phyloP scores from a whole-genome alignment of 2,329 filamentous ascomycete genomes.

The Xylariaceae sp. region DNA sequence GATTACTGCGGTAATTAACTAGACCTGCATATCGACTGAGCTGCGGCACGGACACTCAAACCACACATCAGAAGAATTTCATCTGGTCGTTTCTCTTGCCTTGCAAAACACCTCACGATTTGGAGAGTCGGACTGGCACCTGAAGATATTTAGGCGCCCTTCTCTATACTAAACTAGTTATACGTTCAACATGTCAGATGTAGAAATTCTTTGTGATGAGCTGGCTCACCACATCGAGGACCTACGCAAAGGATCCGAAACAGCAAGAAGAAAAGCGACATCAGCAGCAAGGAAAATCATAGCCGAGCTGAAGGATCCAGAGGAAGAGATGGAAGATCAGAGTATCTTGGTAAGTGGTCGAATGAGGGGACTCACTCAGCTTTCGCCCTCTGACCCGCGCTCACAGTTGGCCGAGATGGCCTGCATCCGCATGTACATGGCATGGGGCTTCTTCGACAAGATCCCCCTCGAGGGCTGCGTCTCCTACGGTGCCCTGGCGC shows the following conservation, averaged over 20 bases:
- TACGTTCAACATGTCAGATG: neutral
- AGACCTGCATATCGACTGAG: no score
- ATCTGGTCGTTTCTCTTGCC: no score
- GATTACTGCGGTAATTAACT: no score
- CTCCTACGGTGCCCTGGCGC: conserved; percentile 8
- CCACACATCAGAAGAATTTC: no score
- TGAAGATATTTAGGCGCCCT: no score
- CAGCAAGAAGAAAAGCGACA: conserved; percentile 5
- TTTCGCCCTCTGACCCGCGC: no score
- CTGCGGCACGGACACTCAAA: no score
- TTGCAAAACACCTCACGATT: no score
- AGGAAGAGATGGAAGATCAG: conserved; percentile 9
- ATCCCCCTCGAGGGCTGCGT: conserved; percentile 9
- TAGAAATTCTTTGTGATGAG: conserved; percentile 6
- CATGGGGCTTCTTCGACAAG: conserved; percentile 14
- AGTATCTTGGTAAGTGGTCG: conserved; percentile 5
- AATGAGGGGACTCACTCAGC: neutral
- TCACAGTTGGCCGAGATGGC: conserved; percentile 10
- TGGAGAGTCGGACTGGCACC: no score
- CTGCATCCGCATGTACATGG: conserved; percentile 11
- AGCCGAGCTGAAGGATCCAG: conserved; percentile 9
- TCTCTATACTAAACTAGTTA: no score
- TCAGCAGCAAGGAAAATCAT: conserved; percentile 6
- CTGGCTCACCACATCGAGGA: conserved; percentile 6
- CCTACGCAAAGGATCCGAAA: conserved; percentile 1